phyloP scores from a whole-genome alignment of 352 stramenopile genomes.

The Phytophthora lateralis region DNA sequence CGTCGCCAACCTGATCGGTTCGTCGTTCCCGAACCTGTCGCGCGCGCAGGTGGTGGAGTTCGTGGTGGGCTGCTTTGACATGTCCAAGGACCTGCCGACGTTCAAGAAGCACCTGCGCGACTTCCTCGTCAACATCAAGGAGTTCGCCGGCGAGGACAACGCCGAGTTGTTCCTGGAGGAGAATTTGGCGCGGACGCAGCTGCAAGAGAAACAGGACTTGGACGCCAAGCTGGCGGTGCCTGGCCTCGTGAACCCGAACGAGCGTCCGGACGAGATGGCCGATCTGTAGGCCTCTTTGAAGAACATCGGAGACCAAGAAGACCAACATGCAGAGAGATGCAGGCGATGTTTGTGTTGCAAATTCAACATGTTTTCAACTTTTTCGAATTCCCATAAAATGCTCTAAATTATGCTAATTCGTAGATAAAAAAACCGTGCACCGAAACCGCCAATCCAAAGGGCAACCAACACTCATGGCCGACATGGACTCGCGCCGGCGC shows the following conservation, averaged over 20 bases:
- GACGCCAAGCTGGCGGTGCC: slow-evolving; percentile 87
- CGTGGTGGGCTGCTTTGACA: slow-evolving; percentile 97
- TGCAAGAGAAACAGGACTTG: slow-evolving; percentile 89
- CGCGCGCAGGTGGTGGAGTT: slow-evolving; percentile 95
- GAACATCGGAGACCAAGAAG: not conserved
- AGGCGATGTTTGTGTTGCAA: slow-evolving; percentile 22
- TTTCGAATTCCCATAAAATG: not conserved
- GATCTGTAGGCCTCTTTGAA: slow-evolving; percentile 54
- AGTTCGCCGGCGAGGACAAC: slow-evolving; percentile 98
- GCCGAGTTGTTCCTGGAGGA: slow-evolving; percentile 97
- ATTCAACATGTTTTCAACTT: slow-evolving; percentile 19
- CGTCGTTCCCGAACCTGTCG: slow-evolving; percentile 97
- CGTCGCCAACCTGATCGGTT: slow-evolving; percentile 96
- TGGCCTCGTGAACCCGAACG: slow-evolving; percentile 91
- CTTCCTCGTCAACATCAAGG: slow-evolving; percentile 99
- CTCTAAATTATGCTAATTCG: slow-evolving; percentile 17
- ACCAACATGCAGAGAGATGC: slow-evolving; percentile 36
- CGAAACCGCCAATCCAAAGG: slow-evolving; percentile 1
- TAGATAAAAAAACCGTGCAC: not conserved
- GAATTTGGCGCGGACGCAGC: slow-evolving; percentile 83
- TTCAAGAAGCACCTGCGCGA: slow-evolving; percentile 99
- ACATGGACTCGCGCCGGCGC: slow-evolving; percentile 6
- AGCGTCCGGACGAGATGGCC: slow-evolving; percentile 90
- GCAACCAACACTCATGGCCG: slow-evolving; percentile 20
- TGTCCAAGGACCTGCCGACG: slow-evolving; percentile 95